phyloP scores from a whole-genome alignment of 179 eudicot species.

The Silene noctiflora region DNA sequence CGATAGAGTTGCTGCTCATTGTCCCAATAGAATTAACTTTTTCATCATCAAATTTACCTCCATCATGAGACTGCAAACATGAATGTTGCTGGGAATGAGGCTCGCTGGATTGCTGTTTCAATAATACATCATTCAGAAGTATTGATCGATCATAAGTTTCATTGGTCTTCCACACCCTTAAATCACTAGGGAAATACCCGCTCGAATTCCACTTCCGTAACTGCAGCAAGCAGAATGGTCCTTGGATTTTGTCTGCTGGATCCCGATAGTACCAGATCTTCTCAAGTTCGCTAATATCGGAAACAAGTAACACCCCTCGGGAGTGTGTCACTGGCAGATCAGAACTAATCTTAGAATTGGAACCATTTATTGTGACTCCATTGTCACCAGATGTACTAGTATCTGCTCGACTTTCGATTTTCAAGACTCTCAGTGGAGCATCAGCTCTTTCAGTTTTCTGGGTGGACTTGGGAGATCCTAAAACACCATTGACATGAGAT shows the following conservation, averaged over 20 bases:
- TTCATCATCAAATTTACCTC: constrained; percentile 34
- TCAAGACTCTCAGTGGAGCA: constrained; percentile 28
- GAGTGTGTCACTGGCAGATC: constrained; percentile 38
- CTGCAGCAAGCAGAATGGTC: constrained; percentile 47
- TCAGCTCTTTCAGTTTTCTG: constrained; percentile 27
- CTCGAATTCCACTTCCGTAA: constrained; percentile 50
- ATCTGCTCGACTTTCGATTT: constrained; percentile 42
- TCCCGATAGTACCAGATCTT: constrained; percentile 49
- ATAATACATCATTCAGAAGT: constrained; percentile 42
- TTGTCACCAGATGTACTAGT: constrained; percentile 32
- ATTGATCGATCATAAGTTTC: constrained; percentile 34
- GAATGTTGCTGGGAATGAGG: constrained; percentile 21
- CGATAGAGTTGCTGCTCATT: constrained; percentile 29
- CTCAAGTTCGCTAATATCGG: constrained; percentile 36
- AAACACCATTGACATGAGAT: constrained; percentile 30
- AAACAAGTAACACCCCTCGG: constrained; percentile 28
- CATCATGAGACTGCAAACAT: constrained; percentile 31
- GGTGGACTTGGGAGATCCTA: constrained; percentile 26
- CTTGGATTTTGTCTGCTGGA: constrained; percentile 50
- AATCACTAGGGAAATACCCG: constrained; percentile 46
- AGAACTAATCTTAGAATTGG: constrained; percentile 33
- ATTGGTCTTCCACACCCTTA: constrained; percentile 42
- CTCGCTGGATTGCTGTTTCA: constrained; percentile 26
- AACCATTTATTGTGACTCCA: constrained; percentile 30
- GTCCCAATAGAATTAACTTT: constrained; percentile 28